Base-by-base conservation (phyloP, 139 green algal genomes). In the Yamagishiella unicocca region DNA sequence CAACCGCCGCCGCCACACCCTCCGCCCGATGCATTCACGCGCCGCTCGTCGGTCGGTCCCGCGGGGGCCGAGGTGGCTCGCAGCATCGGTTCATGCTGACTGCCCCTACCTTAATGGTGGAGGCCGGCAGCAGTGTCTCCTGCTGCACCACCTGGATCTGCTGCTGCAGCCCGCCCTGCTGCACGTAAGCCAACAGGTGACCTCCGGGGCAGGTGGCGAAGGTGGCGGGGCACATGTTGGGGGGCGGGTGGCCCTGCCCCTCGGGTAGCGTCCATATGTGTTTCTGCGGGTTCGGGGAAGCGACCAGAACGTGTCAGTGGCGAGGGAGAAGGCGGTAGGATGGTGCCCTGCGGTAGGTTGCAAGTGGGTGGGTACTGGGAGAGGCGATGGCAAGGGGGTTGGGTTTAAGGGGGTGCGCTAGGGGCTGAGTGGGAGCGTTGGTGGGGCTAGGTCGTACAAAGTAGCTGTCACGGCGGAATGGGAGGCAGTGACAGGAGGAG, bases 61-160 rank as follows among this genome's bases (percentile, higher is more conserved):
- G n/a, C n/a, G n/a, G n/a, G n/a, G n/a, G n/a, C n/a, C n/a, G n/a
- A n/a, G n/a, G n/a, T n/a, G n/a, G n/a, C n/a, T n/a, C n/a, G n/a
- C n/a, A n/a, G n/a, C n/a, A n/a, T n/a, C n/a, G n/a, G n/a, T n/a
- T n/a, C n/a, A n/a, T n/a, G n/a, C n/a, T n/a, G n/a, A n/a, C n/a
- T n/a, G n/a, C n/a, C 33, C 55, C 67, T 22, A 87, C 88, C 82
- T 89, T 88, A 14, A 91, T 88, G 50, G 82, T 75, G 8, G 58
- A 66, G 7, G 75, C 45, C 3, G 81, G 45, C 25, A 42, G 46
- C 45, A 91, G 45, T 7, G 78, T 72, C 35, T 82, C 61, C 25
- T 46, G n/a, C 24, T 75, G 58, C 17, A 74, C 46, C 45, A 88
- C 64, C 54, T 77, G 82, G 3, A 90, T 66, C 27, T 25, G n/a